These are phyloP conservation scores for Dillenia suffruticosa DNA, from an alignment of 164 flowering plant species.

Conservation along the genomic window DNA sequence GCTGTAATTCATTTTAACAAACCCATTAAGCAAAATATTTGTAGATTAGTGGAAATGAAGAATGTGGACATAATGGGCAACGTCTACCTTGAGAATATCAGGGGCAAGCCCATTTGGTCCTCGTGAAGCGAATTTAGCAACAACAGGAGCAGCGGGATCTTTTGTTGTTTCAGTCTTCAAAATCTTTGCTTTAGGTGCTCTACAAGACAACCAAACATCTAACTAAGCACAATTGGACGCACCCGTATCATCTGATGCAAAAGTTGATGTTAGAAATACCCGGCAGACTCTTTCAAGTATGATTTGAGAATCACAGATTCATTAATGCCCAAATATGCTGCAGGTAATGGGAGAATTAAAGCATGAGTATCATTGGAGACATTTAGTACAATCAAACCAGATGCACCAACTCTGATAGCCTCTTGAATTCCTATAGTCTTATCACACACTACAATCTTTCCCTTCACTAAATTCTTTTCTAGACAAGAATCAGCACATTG, in stretches of 20 bases:
- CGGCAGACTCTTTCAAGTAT: conserved; percentile 13
- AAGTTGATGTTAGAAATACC: neutral
- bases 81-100: too few relatives aligned
- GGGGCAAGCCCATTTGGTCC: too few relatives aligned
- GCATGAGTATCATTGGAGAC: neutral
- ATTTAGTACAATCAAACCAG: conserved; percentile 7
- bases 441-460: conserved; percentile 26
- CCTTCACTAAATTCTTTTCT: conserved; percentile 12
- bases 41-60: too few relatives aligned
- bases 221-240: too few relatives aligned
- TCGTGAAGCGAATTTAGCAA: too few relatives aligned
- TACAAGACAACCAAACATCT: neutral
- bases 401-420: conserved; percentile 16
- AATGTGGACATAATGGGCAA: too few relatives aligned
- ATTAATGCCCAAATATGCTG: neutral
- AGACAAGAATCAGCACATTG: neutral
- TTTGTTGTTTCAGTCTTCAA: conserved; percentile 6
- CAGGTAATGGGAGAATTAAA: conserved; percentile 6
- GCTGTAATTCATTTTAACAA: too few relatives aligned
- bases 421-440: neutral
- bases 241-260: too few relatives aligned
- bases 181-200: conserved; percentile 10
- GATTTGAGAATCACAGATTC: neutral
- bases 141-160: too few relatives aligned
- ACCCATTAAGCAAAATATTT: too few relatives aligned